Percentiles rank a stretch among this genome's conserved stretches.
phyloP scores from a whole-genome alignment of 805 yeast genomes.

The Ogataea haglerorum region DNA sequence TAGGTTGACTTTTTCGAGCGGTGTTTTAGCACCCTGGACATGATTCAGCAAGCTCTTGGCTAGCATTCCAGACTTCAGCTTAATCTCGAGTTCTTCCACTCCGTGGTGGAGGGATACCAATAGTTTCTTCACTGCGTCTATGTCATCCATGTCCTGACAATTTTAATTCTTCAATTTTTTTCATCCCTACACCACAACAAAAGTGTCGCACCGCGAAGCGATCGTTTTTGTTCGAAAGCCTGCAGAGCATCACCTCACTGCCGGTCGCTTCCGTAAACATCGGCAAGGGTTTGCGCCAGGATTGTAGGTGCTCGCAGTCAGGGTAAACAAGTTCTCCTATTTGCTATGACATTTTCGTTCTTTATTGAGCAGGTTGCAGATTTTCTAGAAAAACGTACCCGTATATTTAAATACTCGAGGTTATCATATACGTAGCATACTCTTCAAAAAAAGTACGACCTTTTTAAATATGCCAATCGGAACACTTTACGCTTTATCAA shows the following conservation, averaged over 20 bases:
- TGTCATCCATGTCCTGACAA: constrained; percentile 41
- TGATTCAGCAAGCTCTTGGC: constrained; percentile 40
- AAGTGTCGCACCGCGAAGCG: background rate
- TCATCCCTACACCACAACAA: constrained; percentile 1
- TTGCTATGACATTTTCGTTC: too few species aligned
- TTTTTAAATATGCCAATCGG: background rate
- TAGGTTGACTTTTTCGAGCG: constrained; percentile 32
- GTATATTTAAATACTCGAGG: background rate
- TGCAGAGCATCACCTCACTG: too few species aligned
- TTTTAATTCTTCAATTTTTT: background rate
- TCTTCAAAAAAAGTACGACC: too few species aligned
- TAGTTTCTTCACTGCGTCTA: constrained; percentile 40
- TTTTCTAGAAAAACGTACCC: background rate
- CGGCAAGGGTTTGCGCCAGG: too few species aligned
- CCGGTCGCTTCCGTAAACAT: too few species aligned
- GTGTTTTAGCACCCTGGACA: constrained; percentile 14
- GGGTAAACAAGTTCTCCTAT: background rate
- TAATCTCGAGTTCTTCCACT: constrained; percentile 33
- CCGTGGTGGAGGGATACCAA: constrained; percentile 38
- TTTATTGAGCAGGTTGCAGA: too few species aligned
- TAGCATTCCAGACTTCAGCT: constrained; percentile 35
- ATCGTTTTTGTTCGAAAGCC: too few species aligned
- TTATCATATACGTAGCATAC: background rate
- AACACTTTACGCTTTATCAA: background rate
- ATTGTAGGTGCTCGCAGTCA: background rate